These are phyloP conservation scores for Diplocarpon mali DNA, from an alignment of 2,329 filamentous ascomycete genomes.

Conservation along the genomic window DNA sequence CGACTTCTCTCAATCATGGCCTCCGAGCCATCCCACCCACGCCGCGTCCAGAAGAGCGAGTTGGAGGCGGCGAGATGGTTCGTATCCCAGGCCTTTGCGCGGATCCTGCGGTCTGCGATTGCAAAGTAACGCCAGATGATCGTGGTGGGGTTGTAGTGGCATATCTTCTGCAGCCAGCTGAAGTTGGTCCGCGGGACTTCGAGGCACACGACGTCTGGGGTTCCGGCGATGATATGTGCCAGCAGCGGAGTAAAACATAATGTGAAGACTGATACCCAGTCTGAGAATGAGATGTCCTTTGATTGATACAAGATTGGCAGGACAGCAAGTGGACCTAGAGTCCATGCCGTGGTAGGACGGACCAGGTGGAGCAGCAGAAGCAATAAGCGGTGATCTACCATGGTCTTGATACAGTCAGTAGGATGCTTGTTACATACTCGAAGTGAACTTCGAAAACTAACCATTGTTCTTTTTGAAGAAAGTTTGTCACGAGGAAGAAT, in stretches of 20 bases:
- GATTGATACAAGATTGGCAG: background rate
- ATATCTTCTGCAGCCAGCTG: slow-evolving; percentile 26
- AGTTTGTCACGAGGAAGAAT: too few relatives aligned
- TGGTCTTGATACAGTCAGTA: too few relatives aligned
- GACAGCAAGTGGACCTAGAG: too few relatives aligned
- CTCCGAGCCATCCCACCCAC: slow-evolving; percentile 29
- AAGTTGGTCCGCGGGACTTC: slow-evolving; percentile 7
- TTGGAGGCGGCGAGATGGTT: slow-evolving; percentile 27
- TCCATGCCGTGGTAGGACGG: too few relatives aligned
- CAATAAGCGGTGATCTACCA: too few relatives aligned
- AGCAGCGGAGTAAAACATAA: slow-evolving; percentile 27
- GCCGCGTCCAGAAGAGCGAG: slow-evolving; percentile 27
- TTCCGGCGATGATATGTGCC: slow-evolving; percentile 25
- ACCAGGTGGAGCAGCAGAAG: too few relatives aligned
- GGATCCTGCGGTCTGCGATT: slow-evolving; percentile 28
- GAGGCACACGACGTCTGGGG: slow-evolving; percentile 18
- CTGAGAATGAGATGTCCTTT: slow-evolving; percentile 12
- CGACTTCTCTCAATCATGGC: slow-evolving; percentile 18
- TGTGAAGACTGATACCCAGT: slow-evolving; percentile 27
- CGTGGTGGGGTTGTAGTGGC: slow-evolving; percentile 29
- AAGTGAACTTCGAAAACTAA: too few relatives aligned
- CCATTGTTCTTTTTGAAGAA: too few relatives aligned
- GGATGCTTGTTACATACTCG: too few relatives aligned
- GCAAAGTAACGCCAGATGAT: slow-evolving; percentile 30
- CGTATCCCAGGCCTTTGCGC: slow-evolving; percentile 23